Evolutionary conservation across 2,329 filamentous ascomycete genomes (phyloP), one percentile per base, ranked within the genome.

Genomic region (Aspergillus piperis): DNA sequence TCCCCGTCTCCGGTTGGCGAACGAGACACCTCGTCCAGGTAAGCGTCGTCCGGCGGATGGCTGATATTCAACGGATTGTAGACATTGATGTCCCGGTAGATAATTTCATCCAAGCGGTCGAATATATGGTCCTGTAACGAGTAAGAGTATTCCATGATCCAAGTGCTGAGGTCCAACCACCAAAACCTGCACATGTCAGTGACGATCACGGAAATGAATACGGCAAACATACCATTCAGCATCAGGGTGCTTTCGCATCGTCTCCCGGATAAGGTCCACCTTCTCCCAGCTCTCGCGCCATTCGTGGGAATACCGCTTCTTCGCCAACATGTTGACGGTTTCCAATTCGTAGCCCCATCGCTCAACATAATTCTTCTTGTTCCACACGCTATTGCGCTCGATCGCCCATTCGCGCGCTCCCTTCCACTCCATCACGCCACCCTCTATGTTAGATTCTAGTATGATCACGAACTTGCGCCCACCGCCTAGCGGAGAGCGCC

Each of bases 241-340:
- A 65, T 96, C 85, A 27, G 95, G 95, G 73, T 98, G 97, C 76
- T 97, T 97, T 73, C 88, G 86, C 84, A 99, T 88, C 48, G 90
- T 88, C 62, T 91, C 90, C 62, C 94, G 88, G 70, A 99, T 87
- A 44, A 92, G 92, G 75, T 99, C 95, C 62, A 97, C 93, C 82
- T 98, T 99, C 79, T 99, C 95, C 95, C 95, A 99, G 75, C 94
- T 96, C 79, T 99, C 95, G 71, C 95, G 87, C 95, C 95, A 99
- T 78, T 99, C 95, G 78, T 99, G 95, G 27, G 95, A 94, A 75
- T 99, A 99, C 66, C 93, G 88, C 80, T 97, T 98, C 84, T 97
- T 96, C 57, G 93, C 96, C 80, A 92, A 94, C 93, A 99, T 96
- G 76, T 99, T 96, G 67, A 96, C 92, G 72, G 98, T 90, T 75